Evolutionary conservation across 805 yeast genomes (phyloP).

Genomic region (Jamesozyma piceae): DNA sequence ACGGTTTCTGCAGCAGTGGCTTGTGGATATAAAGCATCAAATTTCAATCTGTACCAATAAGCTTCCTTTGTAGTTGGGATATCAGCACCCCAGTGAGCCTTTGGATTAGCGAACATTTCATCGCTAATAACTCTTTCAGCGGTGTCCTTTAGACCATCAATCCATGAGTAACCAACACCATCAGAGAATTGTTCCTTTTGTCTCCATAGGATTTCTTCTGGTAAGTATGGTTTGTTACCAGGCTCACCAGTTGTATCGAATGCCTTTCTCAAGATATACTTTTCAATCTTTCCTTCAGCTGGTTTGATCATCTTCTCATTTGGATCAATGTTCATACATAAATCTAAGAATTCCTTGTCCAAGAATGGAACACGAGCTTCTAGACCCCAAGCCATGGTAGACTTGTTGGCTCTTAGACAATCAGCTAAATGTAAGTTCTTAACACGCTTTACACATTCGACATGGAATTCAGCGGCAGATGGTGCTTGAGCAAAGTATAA

Average conservation of each 20-base stretch:
- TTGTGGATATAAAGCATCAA: conserved; percentile 85
- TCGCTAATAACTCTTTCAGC: conserved; percentile 83
- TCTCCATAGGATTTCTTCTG: conserved; percentile 96
- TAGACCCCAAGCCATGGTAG: conserved; percentile 99
- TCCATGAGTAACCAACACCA: conserved; percentile 99
- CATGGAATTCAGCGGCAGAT: conserved; percentile 82
- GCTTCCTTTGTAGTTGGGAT: conserved; percentile 97
- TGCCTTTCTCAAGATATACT: conserved; percentile 94
- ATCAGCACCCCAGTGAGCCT: conserved; percentile 93
- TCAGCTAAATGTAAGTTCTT: conserved; percentile 96
- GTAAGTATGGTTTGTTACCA: conserved; percentile 72
- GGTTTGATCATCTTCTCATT: conserved; percentile 75
- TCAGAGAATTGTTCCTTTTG: conserved; percentile 99
- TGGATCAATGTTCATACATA: conserved; percentile 92
- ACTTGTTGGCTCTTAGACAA: conserved; percentile 97
- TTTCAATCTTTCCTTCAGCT: conserved; percentile 75
- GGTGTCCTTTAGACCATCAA: conserved; percentile 91
- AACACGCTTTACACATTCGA: conserved; percentile 90
- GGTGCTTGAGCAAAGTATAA: conserved; percentile 97
- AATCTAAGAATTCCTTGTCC: conserved; percentile 85
- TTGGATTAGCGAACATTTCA: conserved; percentile 83
- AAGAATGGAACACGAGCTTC: conserved; percentile 99
- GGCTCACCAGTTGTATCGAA: conserved; percentile 89
- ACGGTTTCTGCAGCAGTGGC: conserved; percentile 92
- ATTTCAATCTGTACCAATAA: conserved; percentile 95